A percentile compares a stretch with the other conserved stretches of the same genome.
phyloP scores from a whole-genome alignment of 192 early-diverging fungal species.

The Ramicandelaber brevisporus region DNA sequence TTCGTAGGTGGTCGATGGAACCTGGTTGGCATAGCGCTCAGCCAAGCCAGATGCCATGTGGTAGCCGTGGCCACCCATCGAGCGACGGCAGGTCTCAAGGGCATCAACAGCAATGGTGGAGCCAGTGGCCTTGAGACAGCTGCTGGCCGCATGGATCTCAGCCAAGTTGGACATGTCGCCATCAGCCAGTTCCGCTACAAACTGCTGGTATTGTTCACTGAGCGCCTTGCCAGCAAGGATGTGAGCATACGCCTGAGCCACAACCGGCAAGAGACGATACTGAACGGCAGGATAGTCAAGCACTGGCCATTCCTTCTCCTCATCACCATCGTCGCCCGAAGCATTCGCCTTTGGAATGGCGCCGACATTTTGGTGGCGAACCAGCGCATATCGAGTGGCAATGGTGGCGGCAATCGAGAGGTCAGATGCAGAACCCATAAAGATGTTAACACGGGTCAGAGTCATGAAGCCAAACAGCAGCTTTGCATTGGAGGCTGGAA shows the following conservation, averaged over 20 bases:
- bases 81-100: constrained; percentile 46
- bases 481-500: constrained; percentile 51
- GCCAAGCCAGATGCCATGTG: constrained; percentile 43
- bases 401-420: constrained; percentile 45
- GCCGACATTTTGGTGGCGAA: constrained; percentile 45
- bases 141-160: constrained; percentile 46
- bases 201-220: constrained; percentile 27
- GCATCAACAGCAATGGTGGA: constrained; percentile 34
- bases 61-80: constrained; percentile 57
- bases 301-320: constrained; percentile 51
- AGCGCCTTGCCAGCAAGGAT: constrained; percentile 43
- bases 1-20: constrained; percentile 56
- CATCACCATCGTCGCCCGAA: no score
- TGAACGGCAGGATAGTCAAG: constrained; percentile 65
- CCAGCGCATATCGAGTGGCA: constrained; percentile 38
- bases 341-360: no score
- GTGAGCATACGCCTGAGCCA: constrained; percentile 49
- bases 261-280: constrained; percentile 37
- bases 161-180: constrained; percentile 42
- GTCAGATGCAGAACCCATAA: constrained; percentile 22
- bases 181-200: constrained; percentile 20
- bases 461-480: constrained; percentile 77
- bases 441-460: constrained; percentile 47
- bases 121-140: constrained; percentile 46
- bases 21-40: constrained; percentile 34